Conservation (phyloP, 1,139 yeast species). For the Geotrichum citri-aurantii region DNA sequence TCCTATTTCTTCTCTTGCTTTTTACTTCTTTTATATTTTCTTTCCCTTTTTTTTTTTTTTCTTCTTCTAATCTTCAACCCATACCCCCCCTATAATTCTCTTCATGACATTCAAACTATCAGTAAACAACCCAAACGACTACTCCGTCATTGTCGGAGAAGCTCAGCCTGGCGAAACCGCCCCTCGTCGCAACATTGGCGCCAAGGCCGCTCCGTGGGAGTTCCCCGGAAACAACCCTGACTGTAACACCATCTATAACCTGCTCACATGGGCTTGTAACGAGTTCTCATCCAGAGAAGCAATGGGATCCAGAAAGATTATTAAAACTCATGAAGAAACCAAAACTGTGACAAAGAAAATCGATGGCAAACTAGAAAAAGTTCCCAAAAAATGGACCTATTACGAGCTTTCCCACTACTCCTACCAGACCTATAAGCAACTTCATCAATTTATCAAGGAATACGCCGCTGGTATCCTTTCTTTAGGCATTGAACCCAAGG, state of each 20-base stretch:
- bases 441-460: constrained; percentile 45
- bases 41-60: neutral
- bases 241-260: constrained; percentile 61
- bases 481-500: constrained; percentile 64
- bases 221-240: constrained; percentile 34
- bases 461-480: constrained; percentile 72
- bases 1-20: neutral
- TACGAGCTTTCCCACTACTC: constrained; percentile 74
- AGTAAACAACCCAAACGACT: constrained; percentile 2
- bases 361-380: constrained; percentile 65
- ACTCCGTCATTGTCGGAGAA: constrained; percentile 64
- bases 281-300: constrained; percentile 51
- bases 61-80: neutral
- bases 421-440: constrained; percentile 57
- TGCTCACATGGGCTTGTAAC: constrained; percentile 55
- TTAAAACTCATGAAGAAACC: constrained; percentile 68
- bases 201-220: constrained; percentile 45
- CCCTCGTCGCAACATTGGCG: constrained; percentile 69
- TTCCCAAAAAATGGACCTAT: constrained; percentile 82
- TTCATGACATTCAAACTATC: neutral
- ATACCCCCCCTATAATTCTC: neutral
- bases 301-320: constrained; percentile 76
- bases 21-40: neutral
- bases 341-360: constrained; percentile 69
- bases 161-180: constrained; percentile 86